Evolutionary conservation across 768 basidiomycete genomes (phyloP), one percentile per base, ranked within the genome.

Genomic region (Suillus subaureus): DNA sequence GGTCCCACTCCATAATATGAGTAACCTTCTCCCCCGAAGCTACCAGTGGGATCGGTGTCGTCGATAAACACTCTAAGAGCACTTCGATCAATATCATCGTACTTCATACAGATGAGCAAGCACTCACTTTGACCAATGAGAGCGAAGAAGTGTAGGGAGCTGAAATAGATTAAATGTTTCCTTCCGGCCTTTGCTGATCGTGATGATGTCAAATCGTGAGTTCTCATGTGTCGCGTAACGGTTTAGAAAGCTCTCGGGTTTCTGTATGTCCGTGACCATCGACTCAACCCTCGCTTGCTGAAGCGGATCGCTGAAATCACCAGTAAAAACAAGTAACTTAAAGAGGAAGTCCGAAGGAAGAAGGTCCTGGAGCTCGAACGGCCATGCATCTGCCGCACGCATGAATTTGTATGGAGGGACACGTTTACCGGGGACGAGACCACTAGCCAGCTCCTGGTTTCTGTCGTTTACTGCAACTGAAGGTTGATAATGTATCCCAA

Each of bases 21-120:
- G 71, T 90, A 90, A 6, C 85, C 88, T 43, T 80, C 79, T 6
- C 87, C 88, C 31, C 86, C 87, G 28, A 77, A 70, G 5, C 62
- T 70, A 3, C 81, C 83, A 26, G 72, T 76, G 42, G 82, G 66
- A 66, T 87, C 83, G 1, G 69, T 74, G 63, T 88, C 88, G 65
- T 92, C 90, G 15, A 89, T 78, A 39, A 87, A 78, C 8, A 88
- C 84, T 73, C 90, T 91, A 15, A 23, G 45, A 23, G 23, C 26
- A 9, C 23, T 35, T 21, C 16, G 52, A 18, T 28, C n/a, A 62
- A 43, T 51, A 16, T 31, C 18, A 33, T 33, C 52, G 42, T 31
- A n/a, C 55, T 40, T 55, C 31, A 35, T 21, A 28, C 2, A 9
- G 18, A 2, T 21, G 18, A 26, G 2, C 26, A 40, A 40, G n/a